Conservation (phyloP, 108 stramenopile genomes). For the Aureococcus anophagefferens region DNA sequence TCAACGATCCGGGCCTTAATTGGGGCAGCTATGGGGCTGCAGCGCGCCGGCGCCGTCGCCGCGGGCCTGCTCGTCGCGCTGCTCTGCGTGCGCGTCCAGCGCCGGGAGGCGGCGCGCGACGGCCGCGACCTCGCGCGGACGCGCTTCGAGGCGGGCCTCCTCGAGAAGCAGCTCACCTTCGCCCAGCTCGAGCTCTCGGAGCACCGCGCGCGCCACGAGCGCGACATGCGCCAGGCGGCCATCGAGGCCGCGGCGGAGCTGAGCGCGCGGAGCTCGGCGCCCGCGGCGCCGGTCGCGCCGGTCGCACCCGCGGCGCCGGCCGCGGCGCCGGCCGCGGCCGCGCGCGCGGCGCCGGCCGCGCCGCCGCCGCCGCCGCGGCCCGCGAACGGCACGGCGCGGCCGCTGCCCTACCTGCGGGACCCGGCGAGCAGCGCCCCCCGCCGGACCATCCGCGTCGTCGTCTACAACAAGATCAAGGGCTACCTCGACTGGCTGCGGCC, state of each 20-base stretch:
- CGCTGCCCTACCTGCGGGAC: background rate
- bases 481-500: constrained; percentile 27
- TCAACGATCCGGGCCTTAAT: no score
- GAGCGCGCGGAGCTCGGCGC: no score
- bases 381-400: no score
- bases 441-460: constrained; percentile 9
- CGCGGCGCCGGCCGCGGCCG: no score
- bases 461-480: constrained; percentile 26
- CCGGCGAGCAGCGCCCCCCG: background rate
- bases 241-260: no score
- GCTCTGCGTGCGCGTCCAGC: no score
- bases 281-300: no score
- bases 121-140: background rate
- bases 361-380: no score
- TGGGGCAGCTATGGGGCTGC: no score
- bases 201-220: background rate
- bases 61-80: background rate
- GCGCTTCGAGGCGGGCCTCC: constrained; percentile 11
- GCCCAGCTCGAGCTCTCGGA: constrained; percentile 2
- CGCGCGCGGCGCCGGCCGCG: no score
- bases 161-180: constrained; percentile 15
- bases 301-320: no score
- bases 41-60: constrained; percentile 11
- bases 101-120: no score
- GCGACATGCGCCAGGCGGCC: background rate